Percentiles rank a stretch among this genome's conserved stretches.
phyloP scores from a whole-genome alignment of 2,329 filamentous ascomycete genomes.

The Raffaelea albimanens region DNA sequence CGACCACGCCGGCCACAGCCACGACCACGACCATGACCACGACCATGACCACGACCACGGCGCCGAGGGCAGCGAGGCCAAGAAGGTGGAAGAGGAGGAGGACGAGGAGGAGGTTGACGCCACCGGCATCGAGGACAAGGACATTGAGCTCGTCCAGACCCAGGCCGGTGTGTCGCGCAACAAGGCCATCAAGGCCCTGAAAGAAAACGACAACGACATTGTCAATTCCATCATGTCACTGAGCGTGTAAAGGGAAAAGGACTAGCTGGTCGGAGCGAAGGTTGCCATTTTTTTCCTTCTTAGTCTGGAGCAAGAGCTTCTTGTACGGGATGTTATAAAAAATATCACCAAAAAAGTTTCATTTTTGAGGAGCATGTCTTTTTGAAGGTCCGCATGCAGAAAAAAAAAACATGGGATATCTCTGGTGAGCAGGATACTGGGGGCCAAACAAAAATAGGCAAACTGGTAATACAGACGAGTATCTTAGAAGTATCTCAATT shows the following conservation, averaged over 20 bases:
- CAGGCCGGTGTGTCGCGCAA: conserved; percentile 95
- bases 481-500: too few relatives aligned
- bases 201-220: conserved; percentile 99
- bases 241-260: conserved; percentile 54
- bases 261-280: too few relatives aligned
- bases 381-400: too few relatives aligned
- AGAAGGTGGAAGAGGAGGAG: conserved; percentile 74
- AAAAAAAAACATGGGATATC: too few relatives aligned
- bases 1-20: conserved; percentile 58
- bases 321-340: too few relatives aligned
- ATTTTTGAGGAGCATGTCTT: too few relatives aligned
- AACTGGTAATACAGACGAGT: too few relatives aligned
- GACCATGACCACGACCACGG: conserved; percentile 49
- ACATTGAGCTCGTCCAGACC: conserved; percentile 98
- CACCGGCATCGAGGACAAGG: conserved; percentile 91
- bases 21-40: conserved; percentile 55
- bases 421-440: too few relatives aligned
- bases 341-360: too few relatives aligned
- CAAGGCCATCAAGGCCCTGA: conserved; percentile 97
- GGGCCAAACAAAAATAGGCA: too few relatives aligned
- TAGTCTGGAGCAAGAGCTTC: too few relatives aligned
- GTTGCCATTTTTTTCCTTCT: too few relatives aligned
- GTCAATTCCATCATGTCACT: conserved; percentile 99
- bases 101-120: conserved; percentile 95
- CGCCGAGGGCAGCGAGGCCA: conserved; percentile 52